phyloP scores from a whole-genome alignment of 805 yeast species.

The Sugiyamaella floridensis region DNA sequence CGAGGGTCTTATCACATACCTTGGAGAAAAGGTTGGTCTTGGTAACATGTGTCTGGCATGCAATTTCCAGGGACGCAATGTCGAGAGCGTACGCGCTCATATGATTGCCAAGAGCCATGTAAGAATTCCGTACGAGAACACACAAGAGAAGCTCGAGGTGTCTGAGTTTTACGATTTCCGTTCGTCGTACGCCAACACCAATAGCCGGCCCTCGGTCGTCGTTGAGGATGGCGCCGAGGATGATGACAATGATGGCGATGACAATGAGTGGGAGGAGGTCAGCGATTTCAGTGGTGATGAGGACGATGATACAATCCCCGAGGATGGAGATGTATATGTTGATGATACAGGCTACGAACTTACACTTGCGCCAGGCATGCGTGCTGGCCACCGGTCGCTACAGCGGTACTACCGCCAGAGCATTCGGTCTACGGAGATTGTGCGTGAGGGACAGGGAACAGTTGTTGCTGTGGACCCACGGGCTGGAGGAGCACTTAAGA shows the following conservation, averaged over 20 bases:
- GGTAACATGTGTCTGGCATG: conserved; percentile 84
- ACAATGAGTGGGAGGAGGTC: conserved; percentile 32
- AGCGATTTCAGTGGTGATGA: conserved; percentile 30
- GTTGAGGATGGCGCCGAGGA: conserved; percentile 33
- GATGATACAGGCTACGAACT: conserved; percentile 59
- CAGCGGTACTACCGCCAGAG: conserved; percentile 67
- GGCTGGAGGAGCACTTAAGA: conserved; percentile 22
- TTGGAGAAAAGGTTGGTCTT: conserved; percentile 73
- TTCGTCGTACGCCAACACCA: conserved; percentile 43
- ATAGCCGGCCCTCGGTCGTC: conserved; percentile 27
- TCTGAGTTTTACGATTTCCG: conserved; percentile 81
- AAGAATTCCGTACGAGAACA: conserved; percentile 78
- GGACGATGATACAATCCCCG: conserved; percentile 24
- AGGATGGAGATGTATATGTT: conserved; percentile 34
- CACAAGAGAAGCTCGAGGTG: conserved; percentile 67
- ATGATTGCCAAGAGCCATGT: conserved; percentile 81
- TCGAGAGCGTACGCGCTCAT: conserved; percentile 87
- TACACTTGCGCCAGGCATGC: conserved; percentile 67
- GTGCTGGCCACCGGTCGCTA: conserved; percentile 75
- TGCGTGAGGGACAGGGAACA: conserved; percentile 63
- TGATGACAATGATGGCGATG: conserved; percentile 16
- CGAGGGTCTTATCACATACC: conserved; percentile 63
- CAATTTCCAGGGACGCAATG: conserved; percentile 69
- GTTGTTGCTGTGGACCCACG: conserved; percentile 62
- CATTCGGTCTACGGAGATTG: conserved; percentile 41